phyloP scores from a whole-genome alignment of 2,329 filamentous ascomycete genomes.

The Metarhizium sp. region DNA sequence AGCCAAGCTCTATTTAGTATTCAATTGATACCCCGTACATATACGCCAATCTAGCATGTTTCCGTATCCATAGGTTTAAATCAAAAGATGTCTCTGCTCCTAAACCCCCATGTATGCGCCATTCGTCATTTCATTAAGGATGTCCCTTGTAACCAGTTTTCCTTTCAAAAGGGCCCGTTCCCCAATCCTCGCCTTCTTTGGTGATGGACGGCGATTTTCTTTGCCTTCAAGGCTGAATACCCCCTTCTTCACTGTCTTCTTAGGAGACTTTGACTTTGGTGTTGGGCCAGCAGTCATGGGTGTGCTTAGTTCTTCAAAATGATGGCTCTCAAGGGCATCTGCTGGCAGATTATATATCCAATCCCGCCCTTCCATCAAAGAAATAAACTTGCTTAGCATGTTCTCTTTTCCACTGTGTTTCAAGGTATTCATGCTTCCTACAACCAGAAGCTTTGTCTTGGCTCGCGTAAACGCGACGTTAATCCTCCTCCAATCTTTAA shows the following conservation, averaged over 20 bases:
- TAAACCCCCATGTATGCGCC: constrained; percentile 23
- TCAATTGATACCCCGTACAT: constrained; percentile 7
- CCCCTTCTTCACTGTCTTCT: constrained; percentile 15
- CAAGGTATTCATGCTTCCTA: constrained; percentile 75
- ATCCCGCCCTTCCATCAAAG: constrained; percentile 63
- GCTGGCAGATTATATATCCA: constrained; percentile 71
- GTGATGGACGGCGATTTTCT: constrained; percentile 37
- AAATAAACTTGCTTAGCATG: constrained; percentile 67
- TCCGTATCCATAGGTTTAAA: not conserved
- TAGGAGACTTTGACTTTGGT: constrained; percentile 16
- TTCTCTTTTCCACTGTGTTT: constrained; percentile 63
- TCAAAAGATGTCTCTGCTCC: not conserved
- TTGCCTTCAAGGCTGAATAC: constrained; percentile 22
- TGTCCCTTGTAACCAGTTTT: constrained; percentile 62
- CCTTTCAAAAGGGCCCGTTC: constrained; percentile 54
- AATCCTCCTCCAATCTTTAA: constrained; percentile 86
- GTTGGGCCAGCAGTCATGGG: constrained; percentile 24
- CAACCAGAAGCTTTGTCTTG: constrained; percentile 79
- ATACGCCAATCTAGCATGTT: constrained; percentile 5
- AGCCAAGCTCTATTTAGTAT: constrained; percentile 2
- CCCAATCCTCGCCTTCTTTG: constrained; percentile 49
- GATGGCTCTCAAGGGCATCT: constrained; percentile 56
- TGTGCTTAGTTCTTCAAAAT: constrained; percentile 50
- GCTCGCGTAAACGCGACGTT: constrained; percentile 95
- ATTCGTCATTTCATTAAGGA: constrained; percentile 61